phyloP scores from a whole-genome alignment of 768 basidiomycete species.

The Lentinus brumalis region DNA sequence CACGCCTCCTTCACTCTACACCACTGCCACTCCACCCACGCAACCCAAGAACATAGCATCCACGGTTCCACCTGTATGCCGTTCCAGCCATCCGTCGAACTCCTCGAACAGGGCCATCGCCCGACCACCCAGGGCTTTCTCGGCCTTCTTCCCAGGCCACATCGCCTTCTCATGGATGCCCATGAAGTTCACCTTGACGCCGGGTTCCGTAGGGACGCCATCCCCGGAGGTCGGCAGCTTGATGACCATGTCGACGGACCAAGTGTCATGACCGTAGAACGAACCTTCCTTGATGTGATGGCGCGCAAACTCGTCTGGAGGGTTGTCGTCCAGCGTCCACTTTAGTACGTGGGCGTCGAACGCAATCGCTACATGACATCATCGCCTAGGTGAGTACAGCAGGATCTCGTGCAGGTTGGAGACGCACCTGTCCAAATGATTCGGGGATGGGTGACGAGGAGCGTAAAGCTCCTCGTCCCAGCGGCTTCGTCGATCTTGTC shows the following conservation, averaged over 20 bases:
- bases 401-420: neutral
- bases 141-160: conserved; percentile 68
- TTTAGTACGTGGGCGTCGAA: conserved; percentile 88
- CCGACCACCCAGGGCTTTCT: conserved; percentile 50
- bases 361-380: conserved; percentile 59
- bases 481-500: conserved; percentile 53
- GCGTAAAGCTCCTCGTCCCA: conserved; percentile 69
- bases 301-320: conserved; percentile 71
- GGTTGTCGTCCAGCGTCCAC: conserved; percentile 82
- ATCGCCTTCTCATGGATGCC: conserved; percentile 83
- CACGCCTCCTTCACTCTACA: conserved; percentile 28
- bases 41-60: conserved; percentile 72
- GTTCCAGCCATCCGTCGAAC: conserved; percentile 75
- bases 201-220: conserved; percentile 11
- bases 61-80: conserved; percentile 60
- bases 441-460: conserved; percentile 75
- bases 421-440: conserved; percentile 82
- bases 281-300: conserved; percentile 94
- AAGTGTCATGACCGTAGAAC: conserved; percentile 75
- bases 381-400: neutral
- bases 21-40: conserved; percentile 58
- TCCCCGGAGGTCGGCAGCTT: conserved; percentile 42
- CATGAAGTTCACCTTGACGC: conserved; percentile 69
- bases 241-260: conserved; percentile 72
- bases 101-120: conserved; percentile 75